These are phyloP conservation scores for Mrakia frigida DNA, from an alignment of 768 basidiomycete species.

Conservation along the genomic window DNA sequence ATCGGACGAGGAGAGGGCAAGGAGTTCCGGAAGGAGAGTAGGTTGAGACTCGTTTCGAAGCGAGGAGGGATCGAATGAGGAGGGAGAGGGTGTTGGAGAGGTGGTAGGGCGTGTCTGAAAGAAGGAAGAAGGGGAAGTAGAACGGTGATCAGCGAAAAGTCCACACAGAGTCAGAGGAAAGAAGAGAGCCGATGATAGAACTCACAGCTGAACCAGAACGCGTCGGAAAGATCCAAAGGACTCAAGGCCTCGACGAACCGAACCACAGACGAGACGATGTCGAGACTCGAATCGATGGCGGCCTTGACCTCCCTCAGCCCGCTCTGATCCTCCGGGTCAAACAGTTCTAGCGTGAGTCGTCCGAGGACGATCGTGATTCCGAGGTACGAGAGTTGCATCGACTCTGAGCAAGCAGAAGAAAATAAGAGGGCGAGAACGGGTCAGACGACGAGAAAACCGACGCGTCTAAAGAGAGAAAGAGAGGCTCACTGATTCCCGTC, in stretches of 20 bases:
- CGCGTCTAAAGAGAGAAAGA: no score
- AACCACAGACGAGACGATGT: constrained; percentile 22
- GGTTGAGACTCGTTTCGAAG: constrained; percentile 12
- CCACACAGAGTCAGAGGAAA: no score
- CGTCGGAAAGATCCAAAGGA: constrained; percentile 13
- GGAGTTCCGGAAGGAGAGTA: not conserved
- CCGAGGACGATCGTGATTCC: constrained; percentile 29
- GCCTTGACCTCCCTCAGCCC: constrained; percentile 15
- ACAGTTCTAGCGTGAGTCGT: constrained; percentile 26
- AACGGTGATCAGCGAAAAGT: no score
- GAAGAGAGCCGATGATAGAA: no score
- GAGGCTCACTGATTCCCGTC: constrained; percentile 28
- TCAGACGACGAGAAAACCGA: not conserved
- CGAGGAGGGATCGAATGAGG: constrained; percentile 29
- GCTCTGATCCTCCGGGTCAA: constrained; percentile 26
- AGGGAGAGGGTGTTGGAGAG: constrained; percentile 28
- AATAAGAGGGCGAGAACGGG: not conserved
- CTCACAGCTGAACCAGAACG: constrained; percentile 25
- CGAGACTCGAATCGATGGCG: constrained; percentile 13
- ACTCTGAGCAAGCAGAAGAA: constrained; percentile 3
- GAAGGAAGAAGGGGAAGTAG: no score
- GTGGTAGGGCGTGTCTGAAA: constrained; percentile 23
- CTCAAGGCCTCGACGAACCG: constrained; percentile 26
- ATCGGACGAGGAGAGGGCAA: constrained; percentile 13
- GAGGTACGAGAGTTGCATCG: constrained; percentile 32